Evolutionary conservation across 441 rosid species (phyloP), one percentile per base, ranked within the genome.

Genomic region (California macrophylla): DNA sequence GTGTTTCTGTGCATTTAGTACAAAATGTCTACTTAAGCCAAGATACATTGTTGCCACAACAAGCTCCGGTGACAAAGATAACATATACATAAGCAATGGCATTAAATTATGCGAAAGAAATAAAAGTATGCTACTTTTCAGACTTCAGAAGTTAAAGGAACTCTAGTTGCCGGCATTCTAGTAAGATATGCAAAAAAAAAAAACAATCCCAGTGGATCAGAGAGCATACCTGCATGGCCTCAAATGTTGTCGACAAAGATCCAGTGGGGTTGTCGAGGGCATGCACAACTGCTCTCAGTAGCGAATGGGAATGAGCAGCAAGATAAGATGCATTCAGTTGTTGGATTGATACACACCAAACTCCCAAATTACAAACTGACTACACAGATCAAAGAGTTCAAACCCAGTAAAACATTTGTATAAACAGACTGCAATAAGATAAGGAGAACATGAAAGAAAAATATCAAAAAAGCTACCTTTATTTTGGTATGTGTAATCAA

Each of bases 331-430:
- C 75, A 42, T 81, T 63, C 21, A 87, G 76, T 73, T 82, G 85
- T 83, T 87, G 88, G 71, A 85, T 81, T 10, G 89, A 81, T 73
- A 81, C 69, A 66, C 88, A 87, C 89, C 92, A 85, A 36, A 80
- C 74, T 1, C 89, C 85, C 52, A 84, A 71, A 71, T 83, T 84
- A 71, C 89, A 83, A 38, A 83, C 71, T 1, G 83, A 70, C 85
- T 87, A 81, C 65, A 42, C 54, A 45, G 25, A 67, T 52, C 23
- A 52, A 52, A 64, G 13, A 70, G 67, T 29, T 32, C 18, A 20
- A n/a, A 64, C 68, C 63, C 66, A 63, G 60, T 71, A 63, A 20
- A 66, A 58, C 20, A 1, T 15, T 7, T 58, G 32, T 28, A 60
- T 32, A 32, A 23, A 52, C 47, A 40, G 20, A 15, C 21, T 45